These are phyloP conservation scores for Saccharomycopsis fibuligera DNA, from an alignment of 805 yeast species.

Conservation along the genomic window DNA sequence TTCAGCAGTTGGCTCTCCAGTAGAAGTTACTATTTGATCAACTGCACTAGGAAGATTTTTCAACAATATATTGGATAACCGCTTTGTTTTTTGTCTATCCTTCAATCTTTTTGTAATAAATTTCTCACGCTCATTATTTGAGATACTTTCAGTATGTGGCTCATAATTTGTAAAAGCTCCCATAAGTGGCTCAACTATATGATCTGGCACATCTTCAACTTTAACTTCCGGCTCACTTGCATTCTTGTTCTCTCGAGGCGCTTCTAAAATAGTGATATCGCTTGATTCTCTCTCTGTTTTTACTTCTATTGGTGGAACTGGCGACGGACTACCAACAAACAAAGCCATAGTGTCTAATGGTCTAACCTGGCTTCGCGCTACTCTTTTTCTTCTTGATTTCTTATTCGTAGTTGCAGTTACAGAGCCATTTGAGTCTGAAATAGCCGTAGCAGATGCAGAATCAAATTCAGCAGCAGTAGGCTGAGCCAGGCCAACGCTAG, in stretches of 20 bases:
- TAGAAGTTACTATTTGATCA: neutral
- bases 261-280: neutral
- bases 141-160: too few species aligned
- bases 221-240: too few species aligned
- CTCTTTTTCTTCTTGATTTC: too few species aligned
- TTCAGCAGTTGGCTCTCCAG: neutral
- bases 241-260: too few species aligned
- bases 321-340: neutral
- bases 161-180: too few species aligned
- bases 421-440: neutral
- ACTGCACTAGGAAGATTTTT: too few species aligned
- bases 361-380: neutral
- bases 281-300: neutral
- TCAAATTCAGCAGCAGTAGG: neutral
- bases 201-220: too few species aligned
- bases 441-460: neutral
- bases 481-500: too few species aligned
- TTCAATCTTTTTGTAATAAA: neutral
- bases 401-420: neutral
- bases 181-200: too few species aligned
- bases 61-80: too few species aligned
- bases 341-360: neutral
- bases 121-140: too few species aligned
- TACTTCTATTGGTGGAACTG: neutral
- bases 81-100: too few species aligned